Evolutionary conservation across 140 eudicot species (phyloP).

Genomic region (Eryngium alpinum): DNA sequence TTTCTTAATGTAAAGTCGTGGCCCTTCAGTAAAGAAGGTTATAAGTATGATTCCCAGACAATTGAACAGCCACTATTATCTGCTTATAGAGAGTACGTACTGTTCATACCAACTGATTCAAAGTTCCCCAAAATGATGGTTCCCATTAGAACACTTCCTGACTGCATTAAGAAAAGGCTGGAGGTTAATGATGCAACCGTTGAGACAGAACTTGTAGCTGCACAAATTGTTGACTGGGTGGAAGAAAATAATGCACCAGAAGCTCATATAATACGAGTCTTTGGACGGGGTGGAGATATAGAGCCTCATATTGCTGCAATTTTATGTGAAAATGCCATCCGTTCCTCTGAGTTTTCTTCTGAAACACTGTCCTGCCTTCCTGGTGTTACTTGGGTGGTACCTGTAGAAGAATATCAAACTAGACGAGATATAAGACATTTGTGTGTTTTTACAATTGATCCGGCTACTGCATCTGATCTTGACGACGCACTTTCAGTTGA

Average conservation of each 20-base stretch:
- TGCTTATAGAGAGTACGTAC: constrained; percentile 40
- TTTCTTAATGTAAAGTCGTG: constrained; percentile 58
- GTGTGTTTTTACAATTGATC: constrained; percentile 80
- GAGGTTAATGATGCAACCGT: constrained; percentile 52
- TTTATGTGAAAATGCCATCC: constrained; percentile 60
- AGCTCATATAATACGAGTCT: constrained; percentile 44
- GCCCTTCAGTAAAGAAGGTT: constrained; percentile 32
- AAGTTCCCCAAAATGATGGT: constrained; percentile 75
- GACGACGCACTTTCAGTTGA: constrained; percentile 91
- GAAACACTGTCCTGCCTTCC: constrained; percentile 67
- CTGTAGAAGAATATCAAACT: constrained; percentile 41
- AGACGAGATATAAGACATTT: constrained; percentile 70
- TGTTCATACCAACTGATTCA: constrained; percentile 58
- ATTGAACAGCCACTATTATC: constrained; percentile 27
- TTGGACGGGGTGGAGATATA: constrained; percentile 72
- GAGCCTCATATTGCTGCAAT: constrained; percentile 77
- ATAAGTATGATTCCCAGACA: constrained; percentile 37
- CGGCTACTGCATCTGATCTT: constrained; percentile 70
- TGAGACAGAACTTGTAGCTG: constrained; percentile 76
- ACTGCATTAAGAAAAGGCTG: constrained; percentile 47
- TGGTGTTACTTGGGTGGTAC: constrained; percentile 50
- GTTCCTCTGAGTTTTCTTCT: constrained; percentile 47
- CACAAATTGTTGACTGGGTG: constrained; percentile 60
- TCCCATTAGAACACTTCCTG: constrained; percentile 51
- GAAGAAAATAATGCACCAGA: constrained; percentile 57